phyloP scores from a whole-genome alignment of 768 basidiomycete species.

The Tephrocybe sp. region DNA sequence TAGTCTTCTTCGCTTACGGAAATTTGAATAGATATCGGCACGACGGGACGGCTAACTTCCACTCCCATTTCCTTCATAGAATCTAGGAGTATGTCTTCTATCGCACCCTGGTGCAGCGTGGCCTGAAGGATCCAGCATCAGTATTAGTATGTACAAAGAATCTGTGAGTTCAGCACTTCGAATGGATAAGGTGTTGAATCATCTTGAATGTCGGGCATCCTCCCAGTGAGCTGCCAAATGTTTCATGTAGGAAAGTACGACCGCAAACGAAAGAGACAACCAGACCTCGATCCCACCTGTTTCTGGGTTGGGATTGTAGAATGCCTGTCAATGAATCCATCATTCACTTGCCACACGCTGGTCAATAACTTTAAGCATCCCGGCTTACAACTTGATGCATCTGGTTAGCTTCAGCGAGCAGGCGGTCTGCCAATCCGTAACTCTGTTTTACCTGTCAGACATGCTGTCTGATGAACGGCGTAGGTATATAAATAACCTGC shows the following conservation, averaged over 20 bases:
- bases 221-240: slow-evolving; percentile 50
- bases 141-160: neutral
- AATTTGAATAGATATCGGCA: slow-evolving; percentile 47
- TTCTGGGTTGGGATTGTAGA: slow-evolving; percentile 62
- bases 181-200: slow-evolving; percentile 69
- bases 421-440: slow-evolving; percentile 68
- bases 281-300: slow-evolving; percentile 60
- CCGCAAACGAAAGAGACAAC: neutral
- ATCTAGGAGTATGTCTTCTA: slow-evolving; percentile 57
- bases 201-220: slow-evolving; percentile 59
- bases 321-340: slow-evolving; percentile 44
- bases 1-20: slow-evolving; percentile 38
- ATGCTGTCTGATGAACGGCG: neutral
- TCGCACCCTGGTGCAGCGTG: slow-evolving; percentile 62
- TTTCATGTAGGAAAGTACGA: neutral
- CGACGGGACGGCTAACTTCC: slow-evolving; percentile 47
- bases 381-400: slow-evolving; percentile 63
- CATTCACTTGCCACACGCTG: neutral
- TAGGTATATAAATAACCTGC: slow-evolving; percentile 31
- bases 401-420: slow-evolving; percentile 63
- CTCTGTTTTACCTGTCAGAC: slow-evolving; percentile 41
- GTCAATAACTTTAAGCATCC: neutral
- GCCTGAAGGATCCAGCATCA: slow-evolving; percentile 29
- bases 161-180: slow-evolving; percentile 39
- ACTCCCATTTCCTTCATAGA: slow-evolving; percentile 47